A percentile compares a stretch with the other conserved stretches of the same genome.
phyloP scores from a whole-genome alignment of 1,284 basidiomycete species.

The Cutaneotrichosporon cutaneum region DNA sequence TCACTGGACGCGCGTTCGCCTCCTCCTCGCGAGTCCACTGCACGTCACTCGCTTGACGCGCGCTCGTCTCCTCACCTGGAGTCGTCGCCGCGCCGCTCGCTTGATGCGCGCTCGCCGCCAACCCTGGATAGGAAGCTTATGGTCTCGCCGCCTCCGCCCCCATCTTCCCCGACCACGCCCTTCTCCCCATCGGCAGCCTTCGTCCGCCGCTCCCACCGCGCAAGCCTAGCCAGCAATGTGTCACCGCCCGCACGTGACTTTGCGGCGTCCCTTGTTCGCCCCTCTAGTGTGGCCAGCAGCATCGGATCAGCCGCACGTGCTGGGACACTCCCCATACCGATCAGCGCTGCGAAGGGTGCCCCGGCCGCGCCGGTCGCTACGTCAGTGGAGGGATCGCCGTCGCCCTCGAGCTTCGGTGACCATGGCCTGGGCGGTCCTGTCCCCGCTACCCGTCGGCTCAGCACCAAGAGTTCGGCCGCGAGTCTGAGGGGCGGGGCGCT shows the following conservation, averaged over 20 bases:
- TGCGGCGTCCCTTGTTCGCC: slow-evolving; percentile 26
- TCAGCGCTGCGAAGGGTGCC: slow-evolving; percentile 24
- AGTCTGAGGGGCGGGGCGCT: slow-evolving; percentile 8
- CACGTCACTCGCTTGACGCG: not conserved
- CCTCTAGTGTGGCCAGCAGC: slow-evolving; percentile 31
- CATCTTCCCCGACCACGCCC: not conserved
- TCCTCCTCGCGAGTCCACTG: not conserved
- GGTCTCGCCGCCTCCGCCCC: slow-evolving; percentile 8
- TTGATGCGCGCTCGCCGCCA: not conserved
- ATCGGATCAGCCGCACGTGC: slow-evolving; percentile 25
- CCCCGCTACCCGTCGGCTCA: slow-evolving; percentile 7
- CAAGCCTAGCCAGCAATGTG: slow-evolving; percentile 9
- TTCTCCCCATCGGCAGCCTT: slow-evolving; percentile 9
- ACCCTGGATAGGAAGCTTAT: not conserved
- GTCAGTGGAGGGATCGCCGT: slow-evolving; percentile 12
- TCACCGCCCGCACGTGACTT: slow-evolving; percentile 24
- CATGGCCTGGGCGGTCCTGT: not conserved
- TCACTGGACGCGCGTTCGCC: not conserved
- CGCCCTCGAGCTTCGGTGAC: slow-evolving; percentile 14
- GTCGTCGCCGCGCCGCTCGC: not conserved
- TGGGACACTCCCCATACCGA: slow-evolving; percentile 25
- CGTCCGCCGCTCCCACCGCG: slow-evolving; percentile 6
- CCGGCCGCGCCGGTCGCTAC: slow-evolving; percentile 42
- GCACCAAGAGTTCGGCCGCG: slow-evolving; percentile 11
- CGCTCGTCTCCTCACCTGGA: not conserved